phyloP scores from a whole-genome alignment of 176 grass and related monocot genomes.

The Alopecurus myosuroides region DNA sequence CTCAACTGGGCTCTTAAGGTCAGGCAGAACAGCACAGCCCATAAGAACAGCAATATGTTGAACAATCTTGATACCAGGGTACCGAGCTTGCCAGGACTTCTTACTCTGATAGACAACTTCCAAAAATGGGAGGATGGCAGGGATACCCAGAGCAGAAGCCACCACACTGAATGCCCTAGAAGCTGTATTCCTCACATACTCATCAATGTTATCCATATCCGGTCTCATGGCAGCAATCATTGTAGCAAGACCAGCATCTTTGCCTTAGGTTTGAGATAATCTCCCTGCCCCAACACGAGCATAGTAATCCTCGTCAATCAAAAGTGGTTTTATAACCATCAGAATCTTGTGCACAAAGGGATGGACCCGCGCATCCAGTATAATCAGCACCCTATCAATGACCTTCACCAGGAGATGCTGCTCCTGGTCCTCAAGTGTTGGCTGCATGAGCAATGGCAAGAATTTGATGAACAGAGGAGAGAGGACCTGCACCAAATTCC shows the following conservation, averaged over 20 bases:
- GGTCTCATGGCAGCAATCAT: slow-evolving; percentile 98
- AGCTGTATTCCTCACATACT: too few relatives aligned
- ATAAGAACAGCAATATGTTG: slow-evolving; percentile 99
- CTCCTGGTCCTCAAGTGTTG: slow-evolving; percentile 91
- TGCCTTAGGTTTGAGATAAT: slow-evolving; percentile 98
- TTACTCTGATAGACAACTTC: slow-evolving; percentile 53
- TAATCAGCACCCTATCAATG: slow-evolving; percentile 93
- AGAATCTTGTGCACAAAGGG: slow-evolving; percentile 98
- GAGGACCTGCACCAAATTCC: slow-evolving; percentile 81
- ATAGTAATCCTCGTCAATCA: too few relatives aligned
- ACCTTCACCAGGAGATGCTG: slow-evolving; percentile 94
- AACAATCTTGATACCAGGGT: slow-evolving; percentile 93
- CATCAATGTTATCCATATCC: too few relatives aligned
- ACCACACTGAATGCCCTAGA: too few relatives aligned
- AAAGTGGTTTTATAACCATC: slow-evolving; percentile 85
- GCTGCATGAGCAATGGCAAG: slow-evolving; percentile 91
- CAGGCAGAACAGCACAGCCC: slow-evolving; percentile 87
- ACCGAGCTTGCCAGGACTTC: slow-evolving; percentile 71
- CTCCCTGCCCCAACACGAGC: slow-evolving; percentile 91
- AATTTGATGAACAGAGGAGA: slow-evolving; percentile 99
- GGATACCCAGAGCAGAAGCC: slow-evolving; percentile 91
- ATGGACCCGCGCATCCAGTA: slow-evolving; percentile 86
- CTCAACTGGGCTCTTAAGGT: slow-evolving; percentile 87
- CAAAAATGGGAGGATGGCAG: slow-evolving; percentile 63
- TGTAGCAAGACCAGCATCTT: slow-evolving; percentile 94